Conservation (phyloP, 225 moss, liverwort and hornwort genomes). For the Pseudoscleropodium purum region DNA sequence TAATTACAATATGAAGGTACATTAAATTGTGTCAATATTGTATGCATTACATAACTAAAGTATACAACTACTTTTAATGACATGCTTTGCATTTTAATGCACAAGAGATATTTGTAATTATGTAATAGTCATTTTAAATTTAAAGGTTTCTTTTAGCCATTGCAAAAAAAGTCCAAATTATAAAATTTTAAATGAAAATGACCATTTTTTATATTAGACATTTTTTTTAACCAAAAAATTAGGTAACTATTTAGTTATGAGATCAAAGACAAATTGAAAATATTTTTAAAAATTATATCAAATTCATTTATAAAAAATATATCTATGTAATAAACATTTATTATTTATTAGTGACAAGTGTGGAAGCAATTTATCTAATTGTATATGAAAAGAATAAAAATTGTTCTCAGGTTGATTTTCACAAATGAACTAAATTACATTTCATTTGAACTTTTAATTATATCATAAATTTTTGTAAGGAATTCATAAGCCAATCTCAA, state of each 20-base stretch:
- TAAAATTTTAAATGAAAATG: no score
- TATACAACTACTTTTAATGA: not conserved
- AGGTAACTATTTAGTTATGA: not conserved
- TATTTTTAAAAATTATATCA: not conserved
- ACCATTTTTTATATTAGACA: no score
- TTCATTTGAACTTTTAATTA: not conserved
- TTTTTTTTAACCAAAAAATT: not conserved
- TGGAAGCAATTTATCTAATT: not conserved
- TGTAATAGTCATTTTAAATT: no score
- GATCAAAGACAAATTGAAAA: rapidly evolving
- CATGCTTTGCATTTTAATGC: not conserved
- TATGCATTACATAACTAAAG: no score
- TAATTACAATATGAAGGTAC: no score
- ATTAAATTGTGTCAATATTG: not conserved
- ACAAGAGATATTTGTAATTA: not conserved
- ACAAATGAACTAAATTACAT: not conserved
- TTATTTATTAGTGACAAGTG: not conserved
- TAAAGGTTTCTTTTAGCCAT: no score
- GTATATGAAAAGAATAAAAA: not conserved
- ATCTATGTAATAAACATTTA: not conserved
- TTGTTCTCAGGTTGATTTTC: not conserved
- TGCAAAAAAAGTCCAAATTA: not conserved
- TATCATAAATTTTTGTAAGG: no score
- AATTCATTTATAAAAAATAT: not conserved
- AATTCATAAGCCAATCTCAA: not conserved